Conservation (phyloP, 2,329 filamentous ascomycete species). For the Stromatinia cepivora region DNA sequence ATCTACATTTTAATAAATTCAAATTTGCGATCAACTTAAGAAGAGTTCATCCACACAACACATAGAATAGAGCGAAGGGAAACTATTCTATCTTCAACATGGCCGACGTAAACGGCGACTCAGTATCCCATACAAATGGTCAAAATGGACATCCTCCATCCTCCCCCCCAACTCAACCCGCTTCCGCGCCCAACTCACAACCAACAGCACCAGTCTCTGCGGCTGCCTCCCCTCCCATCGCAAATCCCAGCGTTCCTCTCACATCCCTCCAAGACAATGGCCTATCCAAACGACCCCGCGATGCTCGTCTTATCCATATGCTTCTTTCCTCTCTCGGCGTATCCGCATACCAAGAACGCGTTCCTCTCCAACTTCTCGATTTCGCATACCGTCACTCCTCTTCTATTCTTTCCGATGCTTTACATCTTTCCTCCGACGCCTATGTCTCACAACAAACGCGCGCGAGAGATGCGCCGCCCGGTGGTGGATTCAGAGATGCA, state of each 20-base stretch:
- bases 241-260: conserved; percentile 38
- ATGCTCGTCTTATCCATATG: conserved; percentile 76
- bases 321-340: conserved; percentile 78
- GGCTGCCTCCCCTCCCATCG: conserved; percentile 13
- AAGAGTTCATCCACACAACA: neutral
- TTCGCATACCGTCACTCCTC: conserved; percentile 83
- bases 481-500: conserved; percentile 38
- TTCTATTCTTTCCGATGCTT: conserved; percentile 67
- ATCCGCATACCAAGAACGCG: conserved; percentile 76
- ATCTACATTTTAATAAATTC: neutral
- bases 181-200: conserved; percentile 37
- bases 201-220: conserved; percentile 26
- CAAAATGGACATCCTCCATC: conserved; percentile 52
- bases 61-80: neutral
- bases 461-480: conserved; percentile 39
- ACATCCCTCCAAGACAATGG: conserved; percentile 41
- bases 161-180: conserved; percentile 24
- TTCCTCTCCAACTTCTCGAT: conserved; percentile 79
- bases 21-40: neutral
- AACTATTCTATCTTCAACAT: conserved; percentile 25
- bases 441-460: conserved; percentile 51
- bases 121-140: conserved; percentile 55
- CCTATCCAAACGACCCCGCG: conserved; percentile 62
- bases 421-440: conserved; percentile 68
- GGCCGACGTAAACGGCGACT: conserved; percentile 40